A percentile compares a stretch with the other conserved stretches of the same genome.
Evolutionary conservation across 2,329 filamentous ascomycete species (phyloP).

Genomic region (Aspergillus novofumigatus): DNA sequence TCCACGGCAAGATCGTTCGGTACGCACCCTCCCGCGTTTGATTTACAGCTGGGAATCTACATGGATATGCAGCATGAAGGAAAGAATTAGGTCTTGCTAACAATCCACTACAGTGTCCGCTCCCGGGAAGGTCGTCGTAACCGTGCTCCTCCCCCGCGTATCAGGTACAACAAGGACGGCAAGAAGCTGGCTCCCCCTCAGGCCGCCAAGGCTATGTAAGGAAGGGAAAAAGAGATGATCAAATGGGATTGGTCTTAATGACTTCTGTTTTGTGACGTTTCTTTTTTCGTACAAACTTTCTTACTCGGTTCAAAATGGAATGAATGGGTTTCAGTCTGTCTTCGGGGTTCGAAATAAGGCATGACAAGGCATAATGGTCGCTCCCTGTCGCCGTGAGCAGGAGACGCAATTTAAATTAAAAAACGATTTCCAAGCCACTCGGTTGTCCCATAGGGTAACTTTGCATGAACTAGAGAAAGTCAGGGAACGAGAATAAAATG

Average conservation of each 20-base stretch:
- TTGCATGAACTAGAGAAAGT: not conserved
- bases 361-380: conserved; percentile 4
- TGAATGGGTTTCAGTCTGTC: conserved; percentile 21
- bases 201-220: conserved; percentile 59
- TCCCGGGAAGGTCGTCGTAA: conserved; percentile 96
- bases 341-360: conserved; percentile 8
- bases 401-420: conserved; percentile 15
- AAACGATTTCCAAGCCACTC: conserved; percentile 10
- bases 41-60: not conserved
- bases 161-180: conserved; percentile 99
- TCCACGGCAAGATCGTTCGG: conserved; percentile 99
- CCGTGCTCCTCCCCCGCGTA: conserved; percentile 94
- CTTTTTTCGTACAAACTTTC: conserved; percentile 27
- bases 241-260: conserved; percentile 35
- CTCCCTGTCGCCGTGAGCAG: conserved; percentile 6
- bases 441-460: conserved; percentile 2
- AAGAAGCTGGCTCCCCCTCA: conserved; percentile 97
- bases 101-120: conserved; percentile 67
- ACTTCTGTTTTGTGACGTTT: conserved; percentile 35
- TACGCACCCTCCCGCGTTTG: conserved; percentile 54
- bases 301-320: conserved; percentile 23
- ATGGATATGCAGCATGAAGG: not conserved
- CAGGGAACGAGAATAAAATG: not conserved
- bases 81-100: conserved; percentile 10
- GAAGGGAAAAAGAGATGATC: conserved; percentile 30